Conservation (phyloP, 2,329 filamentous ascomycete genomes). For the Hymenoscyphus repandus region DNA sequence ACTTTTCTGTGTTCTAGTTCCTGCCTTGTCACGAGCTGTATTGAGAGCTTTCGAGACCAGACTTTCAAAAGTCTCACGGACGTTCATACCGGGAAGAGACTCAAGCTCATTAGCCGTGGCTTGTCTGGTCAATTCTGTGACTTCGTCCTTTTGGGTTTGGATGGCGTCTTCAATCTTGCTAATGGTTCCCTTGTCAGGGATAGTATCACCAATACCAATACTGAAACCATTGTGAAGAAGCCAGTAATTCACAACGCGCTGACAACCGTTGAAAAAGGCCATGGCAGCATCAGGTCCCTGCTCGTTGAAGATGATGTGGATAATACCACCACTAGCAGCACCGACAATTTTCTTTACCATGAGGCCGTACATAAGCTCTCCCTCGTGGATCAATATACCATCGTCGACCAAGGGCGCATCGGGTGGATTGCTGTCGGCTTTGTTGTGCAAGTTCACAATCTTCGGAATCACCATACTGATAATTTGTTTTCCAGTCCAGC, state of each 20-base stretch:
- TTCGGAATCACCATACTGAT: slow-evolving; percentile 87
- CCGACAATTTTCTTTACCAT: slow-evolving; percentile 93
- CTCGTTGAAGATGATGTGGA: slow-evolving; percentile 96
- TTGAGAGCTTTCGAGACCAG: slow-evolving; percentile 93
- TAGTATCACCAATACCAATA: slow-evolving; percentile 97
- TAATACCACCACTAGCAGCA: slow-evolving; percentile 81
- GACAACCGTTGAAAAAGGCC: slow-evolving; percentile 91
- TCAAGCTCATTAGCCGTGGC: slow-evolving; percentile 87
- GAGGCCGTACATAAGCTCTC: slow-evolving; percentile 84
- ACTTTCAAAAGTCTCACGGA: slow-evolving; percentile 96
- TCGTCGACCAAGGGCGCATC: slow-evolving; percentile 66
- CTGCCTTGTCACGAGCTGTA: slow-evolving; percentile 91
- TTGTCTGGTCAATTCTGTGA: slow-evolving; percentile 66
- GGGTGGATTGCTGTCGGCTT: slow-evolving; percentile 54
- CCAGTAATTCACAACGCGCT: slow-evolving; percentile 96
- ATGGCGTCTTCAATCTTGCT: slow-evolving; percentile 79
- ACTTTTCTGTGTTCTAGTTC: slow-evolving; percentile 85
- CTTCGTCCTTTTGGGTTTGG: slow-evolving; percentile 73
- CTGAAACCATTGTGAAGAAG: slow-evolving; percentile 93
- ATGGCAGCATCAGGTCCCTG: slow-evolving; percentile 81
- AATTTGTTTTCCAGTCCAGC: slow-evolving; percentile 98
- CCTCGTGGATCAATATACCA: slow-evolving; percentile 76
- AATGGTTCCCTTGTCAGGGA: slow-evolving; percentile 83
- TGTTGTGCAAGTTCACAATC: slow-evolving; percentile 69
- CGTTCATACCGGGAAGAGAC: slow-evolving; percentile 94